These are phyloP conservation scores for Cyclostephanos invisitatus DNA, from an alignment of 108 stramenopile species.

Conservation along the genomic window DNA sequence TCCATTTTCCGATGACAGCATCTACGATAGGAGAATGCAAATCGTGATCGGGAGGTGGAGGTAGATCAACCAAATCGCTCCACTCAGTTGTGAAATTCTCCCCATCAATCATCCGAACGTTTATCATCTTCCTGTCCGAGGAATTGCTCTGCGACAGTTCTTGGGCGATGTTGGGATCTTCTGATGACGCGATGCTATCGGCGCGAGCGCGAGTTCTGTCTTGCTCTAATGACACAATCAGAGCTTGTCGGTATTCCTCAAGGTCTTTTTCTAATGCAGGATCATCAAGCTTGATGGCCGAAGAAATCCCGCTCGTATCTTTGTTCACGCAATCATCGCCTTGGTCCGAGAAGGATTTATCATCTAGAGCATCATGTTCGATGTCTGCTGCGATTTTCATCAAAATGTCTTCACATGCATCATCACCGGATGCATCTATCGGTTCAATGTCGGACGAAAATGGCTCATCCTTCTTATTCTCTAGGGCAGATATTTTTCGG, in stretches of 20 bases:
- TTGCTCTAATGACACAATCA: constrained; percentile 25
- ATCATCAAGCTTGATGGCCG: constrained; percentile 30
- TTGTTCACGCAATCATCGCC: constrained; percentile 14
- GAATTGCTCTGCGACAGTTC: constrained; percentile 30
- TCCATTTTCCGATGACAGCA: constrained; percentile 73
- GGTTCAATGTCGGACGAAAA: constrained; percentile 49
- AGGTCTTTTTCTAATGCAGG: constrained; percentile 43
- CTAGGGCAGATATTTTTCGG: constrained; percentile 47
- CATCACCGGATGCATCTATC: constrained; percentile 27
- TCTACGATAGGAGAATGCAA: constrained; percentile 78
- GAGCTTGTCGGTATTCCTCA: constrained; percentile 42
- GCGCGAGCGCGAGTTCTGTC: background rate
- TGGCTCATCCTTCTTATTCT: constrained; percentile 36
- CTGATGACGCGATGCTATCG: constrained; percentile 5
- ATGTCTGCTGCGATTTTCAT: constrained; percentile 42
- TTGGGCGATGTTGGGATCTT: constrained; percentile 6
- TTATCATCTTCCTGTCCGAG: constrained; percentile 58
- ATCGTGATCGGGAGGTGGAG: constrained; percentile 87
- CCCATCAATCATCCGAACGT: constrained; percentile 75
- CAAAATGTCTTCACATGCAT: constrained; percentile 25
- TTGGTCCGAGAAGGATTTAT: constrained; percentile 15
- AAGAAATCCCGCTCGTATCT: background rate
- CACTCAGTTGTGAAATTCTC: constrained; percentile 87
- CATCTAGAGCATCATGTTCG: constrained; percentile 35
- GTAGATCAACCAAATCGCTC: constrained; percentile 63